Conservation (phyloP, 2,329 filamentous ascomycete species). For the Torrubiella hemipterigena region DNA sequence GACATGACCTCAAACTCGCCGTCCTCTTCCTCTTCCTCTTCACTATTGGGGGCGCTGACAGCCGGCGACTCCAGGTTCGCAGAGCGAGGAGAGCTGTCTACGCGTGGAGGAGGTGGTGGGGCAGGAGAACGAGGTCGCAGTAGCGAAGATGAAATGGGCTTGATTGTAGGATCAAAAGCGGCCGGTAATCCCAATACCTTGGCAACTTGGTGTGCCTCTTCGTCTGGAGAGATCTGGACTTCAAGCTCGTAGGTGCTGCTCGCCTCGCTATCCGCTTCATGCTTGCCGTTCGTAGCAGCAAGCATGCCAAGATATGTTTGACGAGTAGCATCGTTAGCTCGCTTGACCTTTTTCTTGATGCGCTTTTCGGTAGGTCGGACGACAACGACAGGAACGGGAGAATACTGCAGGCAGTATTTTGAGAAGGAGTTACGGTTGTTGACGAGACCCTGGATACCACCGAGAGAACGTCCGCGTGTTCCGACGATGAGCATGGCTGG, state of each 20-base stretch:
- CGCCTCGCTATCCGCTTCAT: constrained; percentile 45
- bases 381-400: constrained; percentile 84
- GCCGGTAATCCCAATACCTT: constrained; percentile 51
- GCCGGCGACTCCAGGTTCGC: constrained; percentile 13
- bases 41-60: constrained; percentile 22
- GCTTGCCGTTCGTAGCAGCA: constrained; percentile 44
- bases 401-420: constrained; percentile 91
- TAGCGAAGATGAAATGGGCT: constrained; percentile 28
- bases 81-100: constrained; percentile 10
- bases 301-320: constrained; percentile 71
- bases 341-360: constrained; percentile 80
- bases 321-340: constrained; percentile 61
- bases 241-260: constrained; percentile 43
- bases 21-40: constrained; percentile 24
- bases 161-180: constrained; percentile 51
- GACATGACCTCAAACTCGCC: constrained; percentile 33
- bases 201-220: constrained; percentile 53
- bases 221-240: constrained; percentile 41
- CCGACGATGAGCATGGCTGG: constrained; percentile 86
- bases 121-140: constrained; percentile 11
- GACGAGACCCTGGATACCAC: constrained; percentile 75
- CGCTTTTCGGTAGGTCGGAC: constrained; percentile 80
- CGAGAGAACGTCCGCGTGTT: constrained; percentile 71
- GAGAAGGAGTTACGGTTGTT: constrained; percentile 72
- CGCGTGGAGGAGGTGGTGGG: constrained; percentile 1